Base-by-base conservation (phyloP, 805 yeast species). In the Metschnikowia cubensis region DNA sequence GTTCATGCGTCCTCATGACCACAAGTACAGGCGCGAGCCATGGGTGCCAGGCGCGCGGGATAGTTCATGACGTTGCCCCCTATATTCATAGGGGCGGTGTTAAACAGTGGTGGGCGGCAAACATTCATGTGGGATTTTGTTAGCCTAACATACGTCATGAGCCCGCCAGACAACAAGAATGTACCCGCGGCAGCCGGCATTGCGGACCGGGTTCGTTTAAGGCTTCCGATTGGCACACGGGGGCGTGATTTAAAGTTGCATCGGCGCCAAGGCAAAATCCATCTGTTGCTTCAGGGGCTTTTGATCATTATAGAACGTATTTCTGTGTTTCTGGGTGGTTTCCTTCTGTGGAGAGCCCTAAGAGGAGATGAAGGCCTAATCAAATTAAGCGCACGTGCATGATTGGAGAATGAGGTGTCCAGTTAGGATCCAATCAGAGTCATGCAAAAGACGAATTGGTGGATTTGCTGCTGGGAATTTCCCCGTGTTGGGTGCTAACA, bases 301-400 rank as follows among this genome's bases (percentile, higher is more conserved):
- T 17, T 8, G 21, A 13, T 20, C n/a, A 13, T 17, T 35, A 17
- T 8, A 35, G 21, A 35, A 21, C 17, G 37, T 8, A 14, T 35
- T 35, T 35, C 21, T 17, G 10, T 8, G 20, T 35, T 35, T 35
- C 21, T 17, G 10, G 37, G 15, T 8, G 15, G 10, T 35, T 35
- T n/a, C 15, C 15, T 36, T 36, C 29, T 13, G 25, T 13, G 25
- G 39, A 21, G 31, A 21, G 42, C 22, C 29, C 11, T 25, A 25
- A n/a, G 11, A 25, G 33, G 21, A 25, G 34, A 21, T n/a, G 32
- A 6, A 15, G 15, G 15, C 7, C 34, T 15, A 21, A 7, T n/a
- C 18, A 42, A 42, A 20, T 42, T 42, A 33, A 21, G 45, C 45
- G 31, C n/a, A 20, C 37, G 45, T 33, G 45, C 45, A 42, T 42